These are phyloP conservation scores for Cnidoscolus chayamansa DNA, from an alignment of 441 rosid genomes.

Conservation along the genomic window DNA sequence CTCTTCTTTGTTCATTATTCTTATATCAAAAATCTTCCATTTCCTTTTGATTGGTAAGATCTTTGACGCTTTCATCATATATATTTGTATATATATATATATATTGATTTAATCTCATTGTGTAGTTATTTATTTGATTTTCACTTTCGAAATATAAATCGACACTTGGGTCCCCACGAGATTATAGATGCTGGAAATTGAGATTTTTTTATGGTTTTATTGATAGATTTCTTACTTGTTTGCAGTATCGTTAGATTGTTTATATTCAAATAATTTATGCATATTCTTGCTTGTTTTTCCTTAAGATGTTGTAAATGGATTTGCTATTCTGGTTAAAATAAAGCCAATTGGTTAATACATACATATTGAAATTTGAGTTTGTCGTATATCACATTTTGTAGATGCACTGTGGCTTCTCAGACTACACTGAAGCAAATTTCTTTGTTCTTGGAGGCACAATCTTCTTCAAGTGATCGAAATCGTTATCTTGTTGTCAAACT, in stretches of 20 bases:
- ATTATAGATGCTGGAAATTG: slow-evolving; percentile 17
- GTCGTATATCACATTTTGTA: background rate
- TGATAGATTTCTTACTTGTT: background rate
- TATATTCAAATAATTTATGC: background rate
- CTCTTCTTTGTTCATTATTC: background rate
- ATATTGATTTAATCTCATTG: background rate
- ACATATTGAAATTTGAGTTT: slow-evolving; percentile 8
- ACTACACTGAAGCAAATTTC: background rate
- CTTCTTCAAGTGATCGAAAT: background rate
- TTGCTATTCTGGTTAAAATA: slow-evolving; percentile 1
- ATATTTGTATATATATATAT: background rate
- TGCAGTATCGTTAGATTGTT: slow-evolving; percentile 10
- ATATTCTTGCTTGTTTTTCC: background rate
- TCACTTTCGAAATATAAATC: background rate
- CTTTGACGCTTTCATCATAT: background rate
- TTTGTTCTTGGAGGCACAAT: background rate
- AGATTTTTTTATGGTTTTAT: slow-evolving; percentile 5
- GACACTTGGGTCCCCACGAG: background rate
- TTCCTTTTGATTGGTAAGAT: background rate
- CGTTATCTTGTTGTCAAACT: background rate
- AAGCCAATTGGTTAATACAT: slow-evolving; percentile 1
- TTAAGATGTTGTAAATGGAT: background rate
- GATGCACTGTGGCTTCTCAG: too few relatives aligned
- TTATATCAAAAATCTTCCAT: background rate
- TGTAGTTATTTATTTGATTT: background rate